These are phyloP conservation scores for Pulveroboletus sp. DNA, from an alignment of 768 basidiomycete genomes.

Conservation along the genomic window DNA sequence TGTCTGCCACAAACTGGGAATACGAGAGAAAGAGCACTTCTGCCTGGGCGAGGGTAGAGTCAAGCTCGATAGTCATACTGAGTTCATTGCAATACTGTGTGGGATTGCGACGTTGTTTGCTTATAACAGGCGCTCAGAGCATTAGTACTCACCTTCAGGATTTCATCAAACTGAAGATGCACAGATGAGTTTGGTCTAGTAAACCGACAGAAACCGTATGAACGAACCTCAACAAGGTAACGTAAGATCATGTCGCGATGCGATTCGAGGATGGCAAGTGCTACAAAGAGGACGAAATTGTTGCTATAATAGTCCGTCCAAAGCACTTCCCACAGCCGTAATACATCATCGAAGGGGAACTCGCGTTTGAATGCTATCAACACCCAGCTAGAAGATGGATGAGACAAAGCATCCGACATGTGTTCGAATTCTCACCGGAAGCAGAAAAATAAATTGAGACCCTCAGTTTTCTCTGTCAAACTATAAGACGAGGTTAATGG, in stretches of 20 bases:
- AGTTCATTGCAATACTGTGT: slow-evolving; percentile 86
- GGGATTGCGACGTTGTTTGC: slow-evolving; percentile 4
- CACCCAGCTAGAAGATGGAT: slow-evolving; percentile 58
- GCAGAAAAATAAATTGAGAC: slow-evolving; percentile 94
- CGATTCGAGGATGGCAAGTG: slow-evolving; percentile 89
- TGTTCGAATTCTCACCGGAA: slow-evolving; percentile 65
- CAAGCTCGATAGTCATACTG: slow-evolving; percentile 95
- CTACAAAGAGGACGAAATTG: slow-evolving; percentile 88
- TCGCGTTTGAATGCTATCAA: slow-evolving; percentile 95
- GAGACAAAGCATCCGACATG: not conserved
- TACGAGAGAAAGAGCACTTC: slow-evolving; percentile 96
- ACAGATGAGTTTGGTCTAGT: slow-evolving; percentile 1
- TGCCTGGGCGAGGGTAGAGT: slow-evolving; percentile 91
- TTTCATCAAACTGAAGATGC: slow-evolving; percentile 54
- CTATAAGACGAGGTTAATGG: not conserved
- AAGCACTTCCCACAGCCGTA: slow-evolving; percentile 88
- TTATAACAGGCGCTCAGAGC: not conserved
- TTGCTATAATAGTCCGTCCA: slow-evolving; percentile 91
- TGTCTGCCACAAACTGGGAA: slow-evolving; percentile 79
- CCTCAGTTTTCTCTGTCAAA: slow-evolving; percentile 75
- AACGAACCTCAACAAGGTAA: slow-evolving; percentile 84
- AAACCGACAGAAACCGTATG: not conserved
- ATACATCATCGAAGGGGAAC: slow-evolving; percentile 87
- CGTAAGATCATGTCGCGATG: slow-evolving; percentile 94
- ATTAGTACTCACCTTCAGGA: slow-evolving; percentile 24